Evolutionary conservation across 495 filamentous ascomycete species (phyloP).

Genomic region (Hypomontagnella monticulosa): DNA sequence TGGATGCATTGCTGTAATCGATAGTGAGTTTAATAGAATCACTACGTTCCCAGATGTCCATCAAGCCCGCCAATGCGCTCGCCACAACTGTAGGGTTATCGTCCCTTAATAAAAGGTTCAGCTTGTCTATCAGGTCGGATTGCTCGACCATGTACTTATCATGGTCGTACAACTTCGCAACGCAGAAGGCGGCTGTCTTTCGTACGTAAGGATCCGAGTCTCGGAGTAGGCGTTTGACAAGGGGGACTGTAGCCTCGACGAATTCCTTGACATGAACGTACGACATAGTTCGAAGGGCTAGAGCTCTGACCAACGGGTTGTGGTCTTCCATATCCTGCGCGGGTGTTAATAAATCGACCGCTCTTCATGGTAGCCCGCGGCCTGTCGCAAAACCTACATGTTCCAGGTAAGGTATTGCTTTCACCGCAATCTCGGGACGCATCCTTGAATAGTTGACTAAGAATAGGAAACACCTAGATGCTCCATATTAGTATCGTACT

Average conservation of each 20-base stretch:
- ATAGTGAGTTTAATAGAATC: slow-evolving; percentile 98
- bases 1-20: slow-evolving; percentile 95
- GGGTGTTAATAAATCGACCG: slow-evolving; percentile 23
- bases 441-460: slow-evolving; percentile 95
- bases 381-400: slow-evolving; percentile 64
- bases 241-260: slow-evolving; percentile 86
- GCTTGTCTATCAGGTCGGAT: slow-evolving; percentile 88
- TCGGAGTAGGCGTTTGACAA: slow-evolving; percentile 82
- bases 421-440: slow-evolving; percentile 93
- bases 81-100: slow-evolving; percentile 98
- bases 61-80: slow-evolving; percentile 87
- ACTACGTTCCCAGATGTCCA: slow-evolving; percentile 99
- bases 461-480: slow-evolving; percentile 90
- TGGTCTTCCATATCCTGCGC: slow-evolving; percentile 89
- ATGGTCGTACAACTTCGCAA: slow-evolving; percentile 98
- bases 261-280: slow-evolving; percentile 98
- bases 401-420: slow-evolving; percentile 87
- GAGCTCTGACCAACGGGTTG: slow-evolving; percentile 91
- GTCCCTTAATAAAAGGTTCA: slow-evolving; percentile 90
- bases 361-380: not conserved
- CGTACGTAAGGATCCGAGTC: slow-evolving; percentile 96
- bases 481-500: slow-evolving; percentile 44
- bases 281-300: slow-evolving; percentile 93
- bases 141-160: slow-evolving; percentile 88
- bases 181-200: slow-evolving; percentile 95